Conservation (phyloP, 2,329 filamentous ascomycete genomes). For the Clonostachys rhizophaga region DNA sequence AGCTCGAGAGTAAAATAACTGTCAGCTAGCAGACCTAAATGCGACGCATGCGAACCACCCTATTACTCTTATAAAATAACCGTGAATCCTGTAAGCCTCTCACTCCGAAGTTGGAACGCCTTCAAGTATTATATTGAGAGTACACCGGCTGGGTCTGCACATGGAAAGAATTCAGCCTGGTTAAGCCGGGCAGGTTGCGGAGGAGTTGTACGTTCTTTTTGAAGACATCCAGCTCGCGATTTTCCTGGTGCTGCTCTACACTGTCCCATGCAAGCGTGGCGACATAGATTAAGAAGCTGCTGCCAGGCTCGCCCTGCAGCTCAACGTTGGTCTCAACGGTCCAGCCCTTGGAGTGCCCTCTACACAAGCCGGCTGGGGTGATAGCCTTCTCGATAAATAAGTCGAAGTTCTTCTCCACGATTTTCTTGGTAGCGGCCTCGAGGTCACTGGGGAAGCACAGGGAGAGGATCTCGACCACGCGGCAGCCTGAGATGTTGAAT, state of each 20-base stretch:
- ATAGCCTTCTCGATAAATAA: slow-evolving; percentile 7
- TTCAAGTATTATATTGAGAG: no score
- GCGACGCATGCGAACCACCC: no score
- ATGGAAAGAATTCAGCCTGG: slow-evolving; percentile 10
- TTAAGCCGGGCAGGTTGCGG: slow-evolving; percentile 10
- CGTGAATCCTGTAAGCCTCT: no score
- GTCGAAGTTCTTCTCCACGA: neutral
- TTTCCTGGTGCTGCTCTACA: slow-evolving; percentile 26
- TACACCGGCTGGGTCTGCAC: neutral
- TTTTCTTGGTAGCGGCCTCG: neutral
- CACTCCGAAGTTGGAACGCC: no score
- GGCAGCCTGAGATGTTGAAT: slow-evolving; percentile 1
- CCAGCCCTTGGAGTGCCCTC: slow-evolving; percentile 13
- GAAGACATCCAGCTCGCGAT: slow-evolving; percentile 24
- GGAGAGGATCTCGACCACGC: slow-evolving; percentile 5
- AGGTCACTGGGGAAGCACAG: slow-evolving; percentile 6
- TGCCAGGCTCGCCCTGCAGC: slow-evolving; percentile 13
- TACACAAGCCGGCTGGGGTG: slow-evolving; percentile 1
- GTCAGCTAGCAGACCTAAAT: no score
- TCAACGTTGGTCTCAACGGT: slow-evolving; percentile 22
- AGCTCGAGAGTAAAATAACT: no score
- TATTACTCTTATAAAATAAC: no score
- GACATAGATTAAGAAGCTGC: slow-evolving; percentile 13
- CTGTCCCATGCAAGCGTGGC: slow-evolving; percentile 29
- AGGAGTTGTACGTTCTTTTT: slow-evolving; percentile 21